Conservation (phyloP, 345 rosid genomes). For the Murraya paniculata region DNA sequence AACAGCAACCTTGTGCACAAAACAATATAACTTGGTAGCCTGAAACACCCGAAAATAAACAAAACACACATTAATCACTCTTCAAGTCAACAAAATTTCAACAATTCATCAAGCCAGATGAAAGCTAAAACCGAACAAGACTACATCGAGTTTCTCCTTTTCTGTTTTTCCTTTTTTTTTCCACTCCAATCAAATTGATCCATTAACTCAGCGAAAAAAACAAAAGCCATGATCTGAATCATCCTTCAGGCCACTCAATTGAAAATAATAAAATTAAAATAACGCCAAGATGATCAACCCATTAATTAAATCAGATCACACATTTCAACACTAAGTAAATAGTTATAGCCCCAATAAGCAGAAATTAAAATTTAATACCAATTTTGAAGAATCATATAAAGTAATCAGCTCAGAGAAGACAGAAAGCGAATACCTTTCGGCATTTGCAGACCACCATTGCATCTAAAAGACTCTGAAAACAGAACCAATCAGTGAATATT, state of each 20-base stretch:
- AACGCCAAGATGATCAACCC: background rate
- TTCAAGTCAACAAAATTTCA: background rate
- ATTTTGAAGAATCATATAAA: background rate
- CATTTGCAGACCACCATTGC: slow-evolving; percentile 97
- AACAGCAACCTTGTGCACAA: slow-evolving; percentile 97
- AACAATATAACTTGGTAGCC: slow-evolving; percentile 97
- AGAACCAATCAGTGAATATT: slow-evolving; percentile 6
- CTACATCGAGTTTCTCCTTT: background rate
- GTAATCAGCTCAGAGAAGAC: background rate
- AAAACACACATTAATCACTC: background rate
- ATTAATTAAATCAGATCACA: slow-evolving; percentile 13
- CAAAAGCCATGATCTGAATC: background rate
- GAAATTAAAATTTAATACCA: background rate
- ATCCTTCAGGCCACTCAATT: background rate
- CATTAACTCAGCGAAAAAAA: background rate
- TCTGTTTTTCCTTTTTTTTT: no score
- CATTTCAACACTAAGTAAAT: background rate
- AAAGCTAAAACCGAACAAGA: background rate
- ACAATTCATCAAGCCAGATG: background rate
- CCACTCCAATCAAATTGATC: background rate
- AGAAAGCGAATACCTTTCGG: slow-evolving; percentile 53
- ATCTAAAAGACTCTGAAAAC: slow-evolving; percentile 16
- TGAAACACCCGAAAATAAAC: slow-evolving; percentile 32
- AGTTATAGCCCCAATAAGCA: background rate
- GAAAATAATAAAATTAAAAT: background rate